Evolutionary conservation across 2,329 filamentous ascomycete species (phyloP), one percentile per base, ranked within the genome.

Genomic region (Diaporthe nobilis): DNA sequence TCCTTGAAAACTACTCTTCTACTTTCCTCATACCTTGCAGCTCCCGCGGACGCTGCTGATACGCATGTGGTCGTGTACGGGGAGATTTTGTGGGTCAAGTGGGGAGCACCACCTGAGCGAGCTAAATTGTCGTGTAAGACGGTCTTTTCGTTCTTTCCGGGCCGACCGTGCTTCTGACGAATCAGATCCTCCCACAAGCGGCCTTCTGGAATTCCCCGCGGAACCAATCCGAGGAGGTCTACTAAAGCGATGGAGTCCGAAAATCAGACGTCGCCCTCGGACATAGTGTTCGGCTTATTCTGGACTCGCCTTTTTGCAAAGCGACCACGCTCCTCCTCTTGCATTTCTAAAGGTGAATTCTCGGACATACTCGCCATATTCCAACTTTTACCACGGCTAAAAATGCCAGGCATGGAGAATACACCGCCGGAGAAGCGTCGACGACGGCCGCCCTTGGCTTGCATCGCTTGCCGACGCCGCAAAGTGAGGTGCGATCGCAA

Each of bases 401-500:
- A 34, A 39, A 34, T 34, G 37, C 20, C 25, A 37, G 28, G 20
- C 13, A 67, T 67, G 61, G 61, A 67, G 61, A 31, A 67, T 37
- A 74, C 78, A 55, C 73, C 73, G 42, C 42, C 61, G 17, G 77
- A 74, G 57, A 75, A 77, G 49, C 76, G 78, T 53, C 79, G 79
- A 73, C 79, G 44, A 63, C 68, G 53, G 47, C 71, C 37, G 72
- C 55, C 58, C 70, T 44, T 72, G 77, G 73, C 86, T 1, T 87
- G 86, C 74, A 80, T 82, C 12, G 81, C 85, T 8, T 87, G 86
- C 74, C 81, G 86, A 13, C 82, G 81, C n/a, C 85, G 86, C 68
- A 88, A 88, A 76, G 83, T 87, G 22, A 81, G 83, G n/a, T 88
- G 86, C 73, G 83, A 87, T 73, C 81, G 84, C 44, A 81, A 84